Percentiles rank a stretch among this genome's conserved stretches.
Conservation (phyloP, 805 yeast species). For the Teunomyces kruisii region DNA sequence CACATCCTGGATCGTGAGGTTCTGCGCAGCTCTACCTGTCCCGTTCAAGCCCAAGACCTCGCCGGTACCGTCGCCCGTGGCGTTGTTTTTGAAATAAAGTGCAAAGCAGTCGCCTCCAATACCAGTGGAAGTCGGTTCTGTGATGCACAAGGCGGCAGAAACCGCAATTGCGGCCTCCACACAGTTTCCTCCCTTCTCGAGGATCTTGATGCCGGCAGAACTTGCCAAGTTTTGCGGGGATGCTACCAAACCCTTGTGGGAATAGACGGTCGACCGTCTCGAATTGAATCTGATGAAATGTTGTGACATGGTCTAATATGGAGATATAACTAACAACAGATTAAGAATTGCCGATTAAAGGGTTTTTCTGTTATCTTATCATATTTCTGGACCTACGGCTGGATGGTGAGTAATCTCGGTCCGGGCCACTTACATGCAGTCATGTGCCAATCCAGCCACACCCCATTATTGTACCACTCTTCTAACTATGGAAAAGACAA, state of each 20-base stretch:
- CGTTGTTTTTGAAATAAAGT: conserved; percentile 46
- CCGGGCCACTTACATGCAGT: no score
- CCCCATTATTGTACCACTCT: no score
- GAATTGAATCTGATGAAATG: conserved; percentile 40
- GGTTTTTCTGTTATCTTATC: background rate
- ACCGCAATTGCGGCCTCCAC: conserved; percentile 65
- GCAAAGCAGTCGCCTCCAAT: conserved; percentile 70
- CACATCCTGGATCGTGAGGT: conserved; percentile 48
- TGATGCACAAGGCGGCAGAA: conserved; percentile 53
- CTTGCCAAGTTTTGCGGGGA: conserved; percentile 78
- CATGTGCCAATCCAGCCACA: no score
- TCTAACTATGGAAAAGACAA: no score
- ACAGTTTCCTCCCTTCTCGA: conserved; percentile 72
- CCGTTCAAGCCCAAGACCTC: conserved; percentile 71
- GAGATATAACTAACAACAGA: no score
- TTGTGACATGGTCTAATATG: conserved; percentile 1
- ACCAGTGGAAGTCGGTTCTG: conserved; percentile 64
- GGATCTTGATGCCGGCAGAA: conserved; percentile 66
- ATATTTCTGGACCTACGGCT: background rate
- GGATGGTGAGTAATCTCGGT: no score
- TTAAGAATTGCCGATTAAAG: no score
- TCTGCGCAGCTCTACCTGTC: conserved; percentile 65
- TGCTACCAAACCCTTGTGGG: conserved; percentile 69
- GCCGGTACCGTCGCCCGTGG: conserved; percentile 33
- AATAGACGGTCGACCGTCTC: conserved; percentile 72